Base-by-base conservation (phyloP, 768 basidiomycete species). In the Dacryopinax primogenitus region DNA sequence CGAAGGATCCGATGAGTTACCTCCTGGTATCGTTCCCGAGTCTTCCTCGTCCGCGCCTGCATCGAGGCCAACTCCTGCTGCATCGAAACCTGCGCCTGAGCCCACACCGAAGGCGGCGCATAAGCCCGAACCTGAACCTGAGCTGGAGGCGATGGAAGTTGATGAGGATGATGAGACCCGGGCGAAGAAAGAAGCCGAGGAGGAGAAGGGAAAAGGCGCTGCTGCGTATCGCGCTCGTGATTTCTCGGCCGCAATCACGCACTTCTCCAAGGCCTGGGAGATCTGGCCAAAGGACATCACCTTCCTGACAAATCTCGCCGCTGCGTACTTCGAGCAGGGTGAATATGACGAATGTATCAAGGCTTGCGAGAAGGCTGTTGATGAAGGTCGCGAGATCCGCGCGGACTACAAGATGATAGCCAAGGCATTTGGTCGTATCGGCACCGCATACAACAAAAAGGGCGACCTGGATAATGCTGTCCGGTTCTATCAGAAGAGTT, bases 321-420 rank as follows among this genome's bases (percentile, higher is more conserved):
- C 90, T 90, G 63, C 62, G 75, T 89, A 94, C 76, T 93, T 92
- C 71, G 96, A 99, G 77, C 82, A 95, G 74, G 91, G 87, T 11
- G 86, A 98, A 35, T 97, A 86, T 71, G 88, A 92, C 76, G 87
- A 90, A 73, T 84, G 85, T 65, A 94, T 99, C 71, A 88, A 93
- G 74, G 84, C 85, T 0, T 94, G 92, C 74, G 86, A 96, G 72
- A 94, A 92, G 76, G 95, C 96, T n/a, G 88, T 92, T 45, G 96
- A 98, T 13, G 90, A 97, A 73, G 96, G 92, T 33, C 87, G 94
- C 67, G 72, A 93, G 83, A 73, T 93, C 41, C 86, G 92, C 62
- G 90, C 88, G 3, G 95, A 99, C 77, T 98, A 85, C 82, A 98
- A 96, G 77, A 81, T 96, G 66, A 78, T 96, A 66, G 95, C 95